A percentile compares a stretch with the other conserved stretches of the same genome.
Evolutionary conservation across 495 filamentous ascomycete genomes (phyloP).

Genomic region (Tuber calosporum): DNA sequence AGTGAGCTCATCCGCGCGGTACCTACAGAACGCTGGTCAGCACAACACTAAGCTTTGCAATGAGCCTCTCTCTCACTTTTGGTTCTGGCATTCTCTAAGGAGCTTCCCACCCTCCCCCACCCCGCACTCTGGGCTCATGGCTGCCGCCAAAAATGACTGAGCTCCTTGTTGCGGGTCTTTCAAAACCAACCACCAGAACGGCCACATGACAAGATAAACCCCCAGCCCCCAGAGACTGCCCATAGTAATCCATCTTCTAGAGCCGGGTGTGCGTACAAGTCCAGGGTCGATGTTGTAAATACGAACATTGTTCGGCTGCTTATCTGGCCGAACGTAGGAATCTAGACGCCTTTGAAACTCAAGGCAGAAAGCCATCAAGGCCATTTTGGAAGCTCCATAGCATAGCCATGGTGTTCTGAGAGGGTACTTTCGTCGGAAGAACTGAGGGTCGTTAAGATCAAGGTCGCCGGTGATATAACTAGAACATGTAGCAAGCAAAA

Average conservation of each 20-base stretch:
- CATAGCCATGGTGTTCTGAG: slow-evolving; percentile 50
- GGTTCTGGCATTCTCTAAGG: slow-evolving; percentile 80
- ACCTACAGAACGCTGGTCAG: slow-evolving; percentile 22
- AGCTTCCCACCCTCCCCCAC: slow-evolving; percentile 60
- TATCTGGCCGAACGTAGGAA: slow-evolving; percentile 71
- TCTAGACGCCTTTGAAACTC: slow-evolving; percentile 86
- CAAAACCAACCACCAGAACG: slow-evolving; percentile 76
- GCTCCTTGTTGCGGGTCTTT: slow-evolving; percentile 77
- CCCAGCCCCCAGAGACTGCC: slow-evolving; percentile 76
- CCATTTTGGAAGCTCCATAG: slow-evolving; percentile 81
- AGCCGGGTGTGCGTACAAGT: slow-evolving; percentile 74
- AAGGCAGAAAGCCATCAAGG: slow-evolving; percentile 76
- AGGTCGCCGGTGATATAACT: slow-evolving; percentile 61
- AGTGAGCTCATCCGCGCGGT: slow-evolving; percentile 58
- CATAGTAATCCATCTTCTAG: slow-evolving; percentile 71
- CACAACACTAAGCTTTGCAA: not conserved
- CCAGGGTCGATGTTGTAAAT: slow-evolving; percentile 84
- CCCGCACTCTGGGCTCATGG: slow-evolving; percentile 66
- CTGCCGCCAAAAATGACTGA: slow-evolving; percentile 75
- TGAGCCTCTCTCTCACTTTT: slow-evolving; percentile 50
- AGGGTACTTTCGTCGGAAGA: slow-evolving; percentile 34
- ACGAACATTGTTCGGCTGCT: slow-evolving; percentile 66
- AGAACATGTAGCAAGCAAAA: slow-evolving; percentile 79
- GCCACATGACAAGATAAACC: slow-evolving; percentile 69
- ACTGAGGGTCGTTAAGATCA: slow-evolving; percentile 42